Evolutionary conservation across 108 stramenopile genomes (phyloP).

Genomic region (Cyclotella distinguenda): DNA sequence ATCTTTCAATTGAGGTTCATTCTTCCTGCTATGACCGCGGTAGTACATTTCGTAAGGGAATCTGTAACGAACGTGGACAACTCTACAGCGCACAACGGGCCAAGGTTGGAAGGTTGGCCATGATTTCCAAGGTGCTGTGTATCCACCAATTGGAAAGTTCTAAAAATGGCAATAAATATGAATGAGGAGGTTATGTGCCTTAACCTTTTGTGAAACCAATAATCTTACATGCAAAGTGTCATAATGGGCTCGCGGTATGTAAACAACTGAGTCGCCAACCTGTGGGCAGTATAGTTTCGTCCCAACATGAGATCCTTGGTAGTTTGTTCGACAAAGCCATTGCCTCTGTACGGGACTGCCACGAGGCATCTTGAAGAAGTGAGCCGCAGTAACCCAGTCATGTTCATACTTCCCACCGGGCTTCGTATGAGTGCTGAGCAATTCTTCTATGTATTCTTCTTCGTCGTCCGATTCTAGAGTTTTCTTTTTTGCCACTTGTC

Average conservation of each 20-base stretch:
- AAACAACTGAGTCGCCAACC: slow-evolving; percentile 86
- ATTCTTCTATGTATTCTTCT: slow-evolving; percentile 33
- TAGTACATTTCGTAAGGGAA: slow-evolving; percentile 79
- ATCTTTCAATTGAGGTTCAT: slow-evolving; percentile 45
- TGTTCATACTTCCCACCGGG: slow-evolving; percentile 62
- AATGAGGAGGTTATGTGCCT: neutral
- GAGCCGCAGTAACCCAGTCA: slow-evolving; percentile 59
- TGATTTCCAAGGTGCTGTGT: slow-evolving; percentile 70
- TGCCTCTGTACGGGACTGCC: slow-evolving; percentile 41
- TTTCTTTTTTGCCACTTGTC: slow-evolving; percentile 12
- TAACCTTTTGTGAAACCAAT: neutral
- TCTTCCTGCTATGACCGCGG: slow-evolving; percentile 22
- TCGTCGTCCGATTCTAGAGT: slow-evolving; percentile 58
- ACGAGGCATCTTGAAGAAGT: slow-evolving; percentile 64
- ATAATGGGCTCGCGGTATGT: slow-evolving; percentile 81
- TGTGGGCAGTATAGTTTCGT: slow-evolving; percentile 74
- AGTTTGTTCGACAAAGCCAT: slow-evolving; percentile 67
- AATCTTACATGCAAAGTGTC: slow-evolving; percentile 48
- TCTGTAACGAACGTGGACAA: slow-evolving; percentile 70
- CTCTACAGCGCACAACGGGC: slow-evolving; percentile 76
- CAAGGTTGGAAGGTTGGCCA: slow-evolving; percentile 70
- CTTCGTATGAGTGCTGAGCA: slow-evolving; percentile 71
- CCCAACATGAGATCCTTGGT: slow-evolving; percentile 53
- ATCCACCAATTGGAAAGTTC: slow-evolving; percentile 55
- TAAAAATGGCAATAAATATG: neutral